Conservation (phyloP, 345 rosid species). For the Leavenworthia alabamica region DNA sequence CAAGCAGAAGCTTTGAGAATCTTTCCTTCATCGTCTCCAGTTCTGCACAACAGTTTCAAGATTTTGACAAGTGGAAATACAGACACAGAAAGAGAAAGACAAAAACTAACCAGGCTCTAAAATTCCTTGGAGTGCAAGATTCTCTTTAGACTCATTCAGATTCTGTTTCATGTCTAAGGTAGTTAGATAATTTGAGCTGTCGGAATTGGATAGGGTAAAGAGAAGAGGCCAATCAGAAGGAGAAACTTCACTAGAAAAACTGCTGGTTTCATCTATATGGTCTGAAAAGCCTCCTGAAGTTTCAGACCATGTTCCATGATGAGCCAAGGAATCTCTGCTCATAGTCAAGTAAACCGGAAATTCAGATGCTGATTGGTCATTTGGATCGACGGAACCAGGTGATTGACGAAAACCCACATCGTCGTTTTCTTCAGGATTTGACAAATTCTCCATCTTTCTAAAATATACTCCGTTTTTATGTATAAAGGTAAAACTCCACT, state of each 20-base stretch:
- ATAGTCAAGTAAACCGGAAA: slow-evolving; percentile 48
- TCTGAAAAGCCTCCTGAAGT: slow-evolving; percentile 55
- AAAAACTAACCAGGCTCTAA: slow-evolving; percentile 51
- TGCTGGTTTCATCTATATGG: slow-evolving; percentile 45
- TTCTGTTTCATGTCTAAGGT: slow-evolving; percentile 35
- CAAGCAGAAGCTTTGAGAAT: slow-evolving; percentile 74
- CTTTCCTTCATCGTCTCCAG: slow-evolving; percentile 78
- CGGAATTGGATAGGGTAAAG: slow-evolving; percentile 29
- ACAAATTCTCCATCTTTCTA: slow-evolving; percentile 39
- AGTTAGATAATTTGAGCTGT: slow-evolving; percentile 17
- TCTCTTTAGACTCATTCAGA: slow-evolving; percentile 17
- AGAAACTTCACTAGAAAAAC: slow-evolving; percentile 55
- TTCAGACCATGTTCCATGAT: slow-evolving; percentile 56
- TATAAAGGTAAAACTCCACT: slow-evolving; percentile 1
- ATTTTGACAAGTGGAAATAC: background rate
- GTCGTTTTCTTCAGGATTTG: slow-evolving; percentile 40
- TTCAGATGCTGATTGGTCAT: slow-evolving; percentile 41
- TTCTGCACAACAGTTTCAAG: slow-evolving; percentile 31
- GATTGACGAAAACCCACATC: slow-evolving; percentile 52
- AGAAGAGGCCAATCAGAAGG: slow-evolving; percentile 47
- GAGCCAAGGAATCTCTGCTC: slow-evolving; percentile 50
- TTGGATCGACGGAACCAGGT: slow-evolving; percentile 39
- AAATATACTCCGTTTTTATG: background rate
- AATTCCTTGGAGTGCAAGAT: slow-evolving; percentile 43
- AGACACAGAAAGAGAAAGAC: background rate